These are phyloP conservation scores for Silene noctiflora DNA, from an alignment of 179 eudicot genomes.

Conservation along the genomic window DNA sequence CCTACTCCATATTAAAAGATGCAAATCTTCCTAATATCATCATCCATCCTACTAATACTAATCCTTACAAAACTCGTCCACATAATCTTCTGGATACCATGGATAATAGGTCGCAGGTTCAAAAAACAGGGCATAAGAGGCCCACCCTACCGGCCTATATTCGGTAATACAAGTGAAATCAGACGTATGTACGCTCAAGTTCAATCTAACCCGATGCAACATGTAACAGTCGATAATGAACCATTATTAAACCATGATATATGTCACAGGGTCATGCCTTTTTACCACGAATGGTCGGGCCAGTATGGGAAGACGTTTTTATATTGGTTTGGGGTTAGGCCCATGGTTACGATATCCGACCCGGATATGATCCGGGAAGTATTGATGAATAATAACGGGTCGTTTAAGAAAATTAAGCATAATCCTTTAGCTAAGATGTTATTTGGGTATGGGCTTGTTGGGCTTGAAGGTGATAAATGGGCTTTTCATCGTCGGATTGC, in stretches of 20 bases:
- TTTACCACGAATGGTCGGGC: constrained; percentile 32
- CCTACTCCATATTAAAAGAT: not conserved
- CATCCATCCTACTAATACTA: not conserved
- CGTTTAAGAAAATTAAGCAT: constrained; percentile 21
- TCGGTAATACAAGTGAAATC: constrained; percentile 56
- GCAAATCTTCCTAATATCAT: constrained; percentile 11
- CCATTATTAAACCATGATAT: constrained; percentile 42
- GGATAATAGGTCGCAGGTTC: constrained; percentile 46
- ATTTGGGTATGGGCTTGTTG: constrained; percentile 36
- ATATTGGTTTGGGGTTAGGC: constrained; percentile 39
- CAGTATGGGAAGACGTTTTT: constrained; percentile 34
- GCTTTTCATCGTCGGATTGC: constrained; percentile 37
- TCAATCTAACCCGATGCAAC: constrained; percentile 25
- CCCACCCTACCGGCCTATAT: constrained; percentile 52
- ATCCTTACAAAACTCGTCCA: constrained; percentile 24
- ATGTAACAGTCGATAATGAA: not conserved
- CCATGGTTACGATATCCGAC: constrained; percentile 35
- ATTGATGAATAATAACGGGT: constrained; percentile 22
- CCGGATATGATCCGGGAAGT: constrained; percentile 36
- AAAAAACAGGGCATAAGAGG: constrained; percentile 49
- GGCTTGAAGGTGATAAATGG: constrained; percentile 36
- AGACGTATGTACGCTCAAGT: constrained; percentile 49
- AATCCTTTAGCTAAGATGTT: constrained; percentile 35
- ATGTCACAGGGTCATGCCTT: constrained; percentile 51
- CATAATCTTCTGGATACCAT: constrained; percentile 52